Percentiles rank a stretch among this genome's conserved stretches.
Conservation (phyloP, 495 filamentous ascomycete species). For the Pyronema domesticum region DNA sequence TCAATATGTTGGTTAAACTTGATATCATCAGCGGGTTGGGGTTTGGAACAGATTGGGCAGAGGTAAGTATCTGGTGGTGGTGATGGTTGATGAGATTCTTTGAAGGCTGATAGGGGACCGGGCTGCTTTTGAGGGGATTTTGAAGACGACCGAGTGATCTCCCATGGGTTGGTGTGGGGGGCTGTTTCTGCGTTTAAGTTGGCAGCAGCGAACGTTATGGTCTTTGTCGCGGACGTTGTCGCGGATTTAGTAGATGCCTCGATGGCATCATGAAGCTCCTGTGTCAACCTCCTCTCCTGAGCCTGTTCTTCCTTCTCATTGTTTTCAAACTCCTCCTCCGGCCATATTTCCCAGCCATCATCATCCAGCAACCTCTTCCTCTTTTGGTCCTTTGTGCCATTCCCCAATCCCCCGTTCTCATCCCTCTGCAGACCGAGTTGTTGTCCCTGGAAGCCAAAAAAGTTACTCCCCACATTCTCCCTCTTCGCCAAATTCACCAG, state of each 20-base stretch:
- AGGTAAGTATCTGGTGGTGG: constrained; percentile 43
- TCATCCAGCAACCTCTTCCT: constrained; percentile 21
- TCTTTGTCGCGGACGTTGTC: background rate
- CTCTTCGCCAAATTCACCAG: constrained; percentile 67
- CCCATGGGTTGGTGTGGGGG: no score
- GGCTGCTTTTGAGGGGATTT: constrained; percentile 6
- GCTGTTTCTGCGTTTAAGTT: no score
- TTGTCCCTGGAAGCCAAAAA: no score
- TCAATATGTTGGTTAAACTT: constrained; percentile 89
- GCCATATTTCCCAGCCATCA: constrained; percentile 47
- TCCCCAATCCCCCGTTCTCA: no score
- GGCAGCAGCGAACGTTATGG: background rate
- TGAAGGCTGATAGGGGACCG: no score
- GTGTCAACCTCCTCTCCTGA: background rate
- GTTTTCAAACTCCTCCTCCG: constrained; percentile 44
- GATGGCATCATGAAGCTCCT: background rate
- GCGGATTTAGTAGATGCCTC: background rate
- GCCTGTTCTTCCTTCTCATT: constrained; percentile 38
- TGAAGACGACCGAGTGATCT: background rate
- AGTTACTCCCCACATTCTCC: no score
- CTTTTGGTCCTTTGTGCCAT: background rate
- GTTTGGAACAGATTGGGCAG: constrained; percentile 68
- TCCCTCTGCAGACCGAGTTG: no score
- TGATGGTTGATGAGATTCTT: no score
- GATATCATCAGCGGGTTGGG: constrained; percentile 56